phyloP scores from a whole-genome alignment of 371 early-diverging fungal genomes.

The Mortierella sp. region DNA sequence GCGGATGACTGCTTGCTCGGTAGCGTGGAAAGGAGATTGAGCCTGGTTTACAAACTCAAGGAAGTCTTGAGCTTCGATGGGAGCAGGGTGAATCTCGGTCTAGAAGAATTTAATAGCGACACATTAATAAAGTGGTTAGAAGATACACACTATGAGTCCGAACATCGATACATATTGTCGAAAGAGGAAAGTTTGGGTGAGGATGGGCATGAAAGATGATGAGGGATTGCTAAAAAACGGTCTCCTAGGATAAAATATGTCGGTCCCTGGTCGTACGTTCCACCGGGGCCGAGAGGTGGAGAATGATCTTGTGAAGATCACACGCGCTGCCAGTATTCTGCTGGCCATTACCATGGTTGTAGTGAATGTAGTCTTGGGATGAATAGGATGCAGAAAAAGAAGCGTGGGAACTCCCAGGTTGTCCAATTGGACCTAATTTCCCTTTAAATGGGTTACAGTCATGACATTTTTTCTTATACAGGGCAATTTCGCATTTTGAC shows the following conservation, averaged over 20 bases:
- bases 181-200: background rate
- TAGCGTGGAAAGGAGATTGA: conserved; percentile 97
- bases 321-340: conserved; percentile 25
- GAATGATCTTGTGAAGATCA: conserved; percentile 19
- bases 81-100: conserved; percentile 56
- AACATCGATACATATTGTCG: background rate
- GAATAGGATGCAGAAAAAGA: conserved; percentile 2
- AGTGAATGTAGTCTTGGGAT: background rate
- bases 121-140: background rate
- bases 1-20: conserved; percentile 73
- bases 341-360: conserved; percentile 54
- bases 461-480: too few relatives aligned
- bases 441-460: too few relatives aligned
- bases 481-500: too few relatives aligned
- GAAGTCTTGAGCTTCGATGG: conserved; percentile 67
- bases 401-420: background rate
- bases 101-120: conserved; percentile 1
- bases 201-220: background rate
- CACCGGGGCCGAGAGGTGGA: conserved; percentile 22
- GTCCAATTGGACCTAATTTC: background rate
- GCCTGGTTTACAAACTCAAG: conserved; percentile 91
- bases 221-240: background rate
- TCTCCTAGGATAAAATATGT: background rate
- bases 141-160: background rate
- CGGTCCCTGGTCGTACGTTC: conserved; percentile 30